phyloP scores from a whole-genome alignment of 1,284 basidiomycete genomes.

The Pseudozyma sp. region DNA sequence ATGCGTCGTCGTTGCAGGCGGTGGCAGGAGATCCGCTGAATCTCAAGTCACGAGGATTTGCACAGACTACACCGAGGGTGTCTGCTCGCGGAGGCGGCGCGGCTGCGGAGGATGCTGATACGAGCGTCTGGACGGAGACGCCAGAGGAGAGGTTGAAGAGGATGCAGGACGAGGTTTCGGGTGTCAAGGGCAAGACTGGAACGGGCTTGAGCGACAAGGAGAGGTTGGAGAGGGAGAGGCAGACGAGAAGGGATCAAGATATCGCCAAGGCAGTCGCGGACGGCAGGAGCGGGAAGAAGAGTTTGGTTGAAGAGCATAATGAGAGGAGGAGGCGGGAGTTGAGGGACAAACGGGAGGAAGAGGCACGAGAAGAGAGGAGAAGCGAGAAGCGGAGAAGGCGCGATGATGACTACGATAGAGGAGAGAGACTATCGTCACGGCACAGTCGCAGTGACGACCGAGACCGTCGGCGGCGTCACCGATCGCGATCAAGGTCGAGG shows the following conservation, averaged over 20 bases:
- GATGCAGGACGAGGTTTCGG: conserved; percentile 42
- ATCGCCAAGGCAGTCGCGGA: conserved; percentile 26
- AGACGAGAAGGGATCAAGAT: conserved; percentile 22
- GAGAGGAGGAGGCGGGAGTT: conserved; percentile 26
- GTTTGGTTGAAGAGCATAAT: conserved; percentile 37
- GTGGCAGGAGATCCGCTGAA: conserved; percentile 45
- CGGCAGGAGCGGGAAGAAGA: conserved; percentile 16
- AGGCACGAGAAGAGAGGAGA: conserved; percentile 16
- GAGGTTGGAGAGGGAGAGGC: conserved; percentile 18
- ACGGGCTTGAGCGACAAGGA: conserved; percentile 8
- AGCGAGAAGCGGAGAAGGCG: conserved; percentile 19
- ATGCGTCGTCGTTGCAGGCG: conserved; percentile 33
- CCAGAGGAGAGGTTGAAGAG: conserved; percentile 50
- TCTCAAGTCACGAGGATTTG: conserved; percentile 58
- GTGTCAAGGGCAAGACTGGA: conserved; percentile 14
- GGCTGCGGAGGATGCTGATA: conserved; percentile 32
- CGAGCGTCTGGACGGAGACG: conserved; percentile 60
- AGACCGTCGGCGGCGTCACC: conserved; percentile 8
- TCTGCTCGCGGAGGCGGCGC: conserved; percentile 23
- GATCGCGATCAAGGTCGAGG: conserved; percentile 13
- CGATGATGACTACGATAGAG: conserved; percentile 10
- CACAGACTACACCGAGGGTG: conserved; percentile 48
- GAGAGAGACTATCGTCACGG: conserved; percentile 3
- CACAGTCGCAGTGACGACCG: conserved; percentile 9
- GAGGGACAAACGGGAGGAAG: conserved; percentile 20